phyloP scores from a whole-genome alignment of 1,284 basidiomycete genomes.

The Trichosporon inkin region DNA sequence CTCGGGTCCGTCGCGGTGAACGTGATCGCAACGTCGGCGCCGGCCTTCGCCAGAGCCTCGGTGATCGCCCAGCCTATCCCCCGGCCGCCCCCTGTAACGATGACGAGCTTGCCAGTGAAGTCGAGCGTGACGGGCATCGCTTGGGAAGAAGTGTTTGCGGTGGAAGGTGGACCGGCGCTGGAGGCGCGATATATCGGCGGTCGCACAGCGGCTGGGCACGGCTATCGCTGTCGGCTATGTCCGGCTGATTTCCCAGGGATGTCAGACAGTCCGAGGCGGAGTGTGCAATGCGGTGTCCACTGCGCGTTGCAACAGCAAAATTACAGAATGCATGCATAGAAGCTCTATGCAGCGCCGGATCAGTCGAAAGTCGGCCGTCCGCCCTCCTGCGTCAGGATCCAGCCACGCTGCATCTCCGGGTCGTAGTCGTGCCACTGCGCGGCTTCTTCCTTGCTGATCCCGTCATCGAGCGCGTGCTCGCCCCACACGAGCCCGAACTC shows the following conservation, averaged over 20 bases:
- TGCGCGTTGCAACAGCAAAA: too few species aligned
- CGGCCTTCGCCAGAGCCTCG: conserved; percentile 34
- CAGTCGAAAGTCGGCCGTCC: neutral
- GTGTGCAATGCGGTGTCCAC: too few species aligned
- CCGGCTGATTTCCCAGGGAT: too few species aligned
- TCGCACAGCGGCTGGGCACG: too few species aligned
- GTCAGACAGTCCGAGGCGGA: too few species aligned
- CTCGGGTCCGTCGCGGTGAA: conserved; percentile 42
- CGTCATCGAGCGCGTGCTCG: conserved; percentile 10
- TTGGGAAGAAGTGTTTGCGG: neutral
- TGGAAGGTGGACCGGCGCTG: neutral
- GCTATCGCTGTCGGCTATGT: too few species aligned
- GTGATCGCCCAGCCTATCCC: conserved; percentile 36
- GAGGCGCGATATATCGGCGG: neutral
- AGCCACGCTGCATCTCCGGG: conserved; percentile 9
- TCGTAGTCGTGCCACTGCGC: conserved; percentile 12
- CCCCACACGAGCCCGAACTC: conserved; percentile 21
- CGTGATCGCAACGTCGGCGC: conserved; percentile 43
- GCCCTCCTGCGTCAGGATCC: neutral
- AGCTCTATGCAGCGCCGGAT: neutral
- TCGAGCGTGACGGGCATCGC: conserved; percentile 27
- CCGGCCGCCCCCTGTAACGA: conserved; percentile 37
- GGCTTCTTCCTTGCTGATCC: neutral
- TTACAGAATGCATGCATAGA: too few species aligned
- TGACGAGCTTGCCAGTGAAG: conserved; percentile 32